These are phyloP conservation scores for Penicillium olsonii DNA, from an alignment of 2,329 filamentous ascomycete species.

Conservation along the genomic window DNA sequence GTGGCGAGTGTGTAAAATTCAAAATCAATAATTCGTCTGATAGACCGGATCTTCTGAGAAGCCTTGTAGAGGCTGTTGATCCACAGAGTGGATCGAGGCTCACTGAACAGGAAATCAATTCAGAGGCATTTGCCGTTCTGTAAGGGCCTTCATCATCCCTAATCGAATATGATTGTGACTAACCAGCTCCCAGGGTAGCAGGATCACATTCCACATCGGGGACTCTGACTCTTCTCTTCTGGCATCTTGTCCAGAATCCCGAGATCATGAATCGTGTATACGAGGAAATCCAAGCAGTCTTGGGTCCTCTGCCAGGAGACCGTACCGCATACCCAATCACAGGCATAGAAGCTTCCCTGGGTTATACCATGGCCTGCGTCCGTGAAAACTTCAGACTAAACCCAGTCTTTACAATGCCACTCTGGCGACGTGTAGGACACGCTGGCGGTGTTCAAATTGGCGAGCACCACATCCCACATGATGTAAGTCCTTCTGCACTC, in stretches of 20 bases:
- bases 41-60: neutral
- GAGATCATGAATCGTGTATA: too few relatives aligned
- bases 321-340: conserved; percentile 4
- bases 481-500: neutral
- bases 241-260: conserved; percentile 10
- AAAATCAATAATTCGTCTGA: conserved; percentile 2
- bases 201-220: conserved; percentile 11
- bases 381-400: conserved; percentile 14
- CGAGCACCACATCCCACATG: neutral
- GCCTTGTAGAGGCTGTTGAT: conserved; percentile 1
- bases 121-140: conserved; percentile 10
- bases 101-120: conserved; percentile 11
- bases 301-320: neutral
- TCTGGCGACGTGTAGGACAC: conserved; percentile 10
- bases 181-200: conserved; percentile 3
- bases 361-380: conserved; percentile 13
- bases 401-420: conserved; percentile 12
- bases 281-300: neutral
- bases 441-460: conserved; percentile 10
- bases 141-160: too few relatives aligned
- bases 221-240: conserved; percentile 8
- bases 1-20: conserved; percentile 5
- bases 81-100: conserved; percentile 1
- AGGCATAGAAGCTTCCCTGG: conserved; percentile 8
- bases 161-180: too few relatives aligned